Evolutionary conservation across 2,329 filamentous ascomycete genomes (phyloP), one percentile per base, ranked within the genome.

Genomic region (Scytalidium lignicola): DNA sequence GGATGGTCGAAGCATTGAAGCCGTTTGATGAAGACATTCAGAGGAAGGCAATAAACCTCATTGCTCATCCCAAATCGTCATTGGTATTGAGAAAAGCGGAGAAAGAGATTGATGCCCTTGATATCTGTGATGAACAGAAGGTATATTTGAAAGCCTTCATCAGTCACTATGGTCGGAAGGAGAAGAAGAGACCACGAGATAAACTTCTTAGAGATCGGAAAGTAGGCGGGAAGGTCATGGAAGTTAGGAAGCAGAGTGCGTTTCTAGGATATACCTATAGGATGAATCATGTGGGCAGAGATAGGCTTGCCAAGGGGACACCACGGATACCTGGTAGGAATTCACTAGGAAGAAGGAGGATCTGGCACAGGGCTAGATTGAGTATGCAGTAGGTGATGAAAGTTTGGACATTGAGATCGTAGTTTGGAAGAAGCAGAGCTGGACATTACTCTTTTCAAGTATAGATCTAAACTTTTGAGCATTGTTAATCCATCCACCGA

Each of bases 261-360:
- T 97, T 97, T 67, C 69, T 95, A 53, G 92, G 92, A 1, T 99
- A 99, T 65, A 89, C 87, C 2, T 97, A 93, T 74, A 44, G 47
- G 3, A 50, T 46, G 18, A 49, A 56, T 3, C 51, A 28, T 42
- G 41, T 28, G 46, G 47, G 50, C 19, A 42, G 29, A 18, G 47
- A 21, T 13, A 46, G 51, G 15, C 22, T 43, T 17, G 42, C 42
- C 12, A 51, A 23, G 19, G 51, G 54, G 15, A 48, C 50, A 3
- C 40, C 43, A n/a, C 20, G 48, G 12, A 40, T 42, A 17, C 7
- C 8, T 26, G n/a, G 17, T 42, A 51, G 48, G 22, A 51, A 46
- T 47, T 37, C 48, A 12, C 12, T 41, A 7, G 44, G 52, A 18
- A 59, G 56, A 50, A 55, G 53, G 28, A 54, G 41, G 13, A 54